These are phyloP conservation scores for Lepidopterella palustris DNA, from an alignment of 495 filamentous ascomycete genomes.

Conservation along the genomic window DNA sequence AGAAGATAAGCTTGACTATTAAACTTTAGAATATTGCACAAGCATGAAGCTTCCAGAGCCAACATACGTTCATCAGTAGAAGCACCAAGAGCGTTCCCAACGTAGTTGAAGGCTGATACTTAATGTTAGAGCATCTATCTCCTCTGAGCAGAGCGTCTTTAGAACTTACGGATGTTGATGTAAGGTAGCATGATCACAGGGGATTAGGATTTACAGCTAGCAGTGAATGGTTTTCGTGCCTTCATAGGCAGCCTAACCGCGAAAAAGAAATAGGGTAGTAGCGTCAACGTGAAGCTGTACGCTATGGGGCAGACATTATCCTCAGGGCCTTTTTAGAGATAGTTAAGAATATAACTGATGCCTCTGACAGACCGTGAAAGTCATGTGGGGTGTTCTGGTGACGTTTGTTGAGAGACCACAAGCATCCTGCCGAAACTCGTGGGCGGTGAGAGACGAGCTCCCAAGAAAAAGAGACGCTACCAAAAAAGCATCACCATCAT, in stretches of 20 bases:
- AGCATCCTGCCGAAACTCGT: not conserved
- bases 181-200: slow-evolving; percentile 74
- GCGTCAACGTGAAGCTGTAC: not conserved
- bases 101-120: slow-evolving; percentile 64
- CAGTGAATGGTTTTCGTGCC: not conserved
- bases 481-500: not conserved
- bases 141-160: not conserved
- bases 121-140: not conserved
- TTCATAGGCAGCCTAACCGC: not conserved
- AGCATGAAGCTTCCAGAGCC: not conserved
- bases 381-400: not conserved
- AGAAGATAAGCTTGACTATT: slow-evolving; percentile 85
- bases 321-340: too few relatives aligned
- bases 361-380: too few relatives aligned
- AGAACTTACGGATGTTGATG: slow-evolving; percentile 65
- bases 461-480: not conserved
- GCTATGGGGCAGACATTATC: too few relatives aligned
- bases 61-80: slow-evolving; percentile 78
- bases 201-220: not conserved
- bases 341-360: too few relatives aligned
- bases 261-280: not conserved
- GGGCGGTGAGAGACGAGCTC: not conserved
- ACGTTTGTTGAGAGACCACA: not conserved
- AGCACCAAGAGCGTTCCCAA: slow-evolving; percentile 59
- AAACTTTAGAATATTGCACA: slow-evolving; percentile 20